phyloP scores from a whole-genome alignment of 192 early-diverging fungal species.

The Podila clonocystis region DNA sequence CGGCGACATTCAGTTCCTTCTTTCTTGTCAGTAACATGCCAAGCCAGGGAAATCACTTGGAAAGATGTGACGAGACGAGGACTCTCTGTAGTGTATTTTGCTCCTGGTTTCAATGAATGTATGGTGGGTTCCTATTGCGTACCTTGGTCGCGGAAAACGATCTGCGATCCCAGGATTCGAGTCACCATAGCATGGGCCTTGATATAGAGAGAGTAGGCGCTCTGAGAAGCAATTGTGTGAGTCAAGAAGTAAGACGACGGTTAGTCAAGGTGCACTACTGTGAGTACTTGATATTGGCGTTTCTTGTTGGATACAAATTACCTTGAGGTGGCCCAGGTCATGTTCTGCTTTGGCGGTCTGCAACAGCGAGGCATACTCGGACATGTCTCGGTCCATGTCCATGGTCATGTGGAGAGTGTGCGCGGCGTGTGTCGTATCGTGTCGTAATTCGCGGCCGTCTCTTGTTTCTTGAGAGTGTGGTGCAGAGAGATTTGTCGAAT shows the following conservation, averaged over 20 bases:
- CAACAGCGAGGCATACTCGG: slow-evolving; percentile 22
- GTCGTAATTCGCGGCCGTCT: background rate
- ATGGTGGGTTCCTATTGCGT: background rate
- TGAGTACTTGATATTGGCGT: too few relatives aligned
- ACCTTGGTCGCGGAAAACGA: slow-evolving; percentile 37
- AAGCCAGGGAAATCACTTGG: too few relatives aligned
- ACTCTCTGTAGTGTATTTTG: too few relatives aligned
- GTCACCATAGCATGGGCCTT: slow-evolving; percentile 24
- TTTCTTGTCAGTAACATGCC: too few relatives aligned
- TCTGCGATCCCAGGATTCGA: slow-evolving; percentile 19
- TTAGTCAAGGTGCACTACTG: too few relatives aligned
- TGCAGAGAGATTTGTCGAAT: background rate
- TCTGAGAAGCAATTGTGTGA: slow-evolving; percentile 2
- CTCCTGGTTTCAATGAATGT: too few relatives aligned
- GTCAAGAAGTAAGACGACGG: too few relatives aligned
- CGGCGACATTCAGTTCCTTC: too few relatives aligned
- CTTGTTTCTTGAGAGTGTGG: background rate
- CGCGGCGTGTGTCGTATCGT: too few relatives aligned
- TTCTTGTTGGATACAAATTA: background rate
- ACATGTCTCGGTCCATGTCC: slow-evolving; percentile 21
- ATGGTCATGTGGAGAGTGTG: slow-evolving; percentile 4
- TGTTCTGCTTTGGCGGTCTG: slow-evolving; percentile 33
- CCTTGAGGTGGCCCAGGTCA: slow-evolving; percentile 30
- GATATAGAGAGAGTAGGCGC: slow-evolving; percentile 27
- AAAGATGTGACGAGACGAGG: too few relatives aligned